phyloP scores from a whole-genome alignment of 805 yeast genomes.

The Nakazawaea ernobii region DNA sequence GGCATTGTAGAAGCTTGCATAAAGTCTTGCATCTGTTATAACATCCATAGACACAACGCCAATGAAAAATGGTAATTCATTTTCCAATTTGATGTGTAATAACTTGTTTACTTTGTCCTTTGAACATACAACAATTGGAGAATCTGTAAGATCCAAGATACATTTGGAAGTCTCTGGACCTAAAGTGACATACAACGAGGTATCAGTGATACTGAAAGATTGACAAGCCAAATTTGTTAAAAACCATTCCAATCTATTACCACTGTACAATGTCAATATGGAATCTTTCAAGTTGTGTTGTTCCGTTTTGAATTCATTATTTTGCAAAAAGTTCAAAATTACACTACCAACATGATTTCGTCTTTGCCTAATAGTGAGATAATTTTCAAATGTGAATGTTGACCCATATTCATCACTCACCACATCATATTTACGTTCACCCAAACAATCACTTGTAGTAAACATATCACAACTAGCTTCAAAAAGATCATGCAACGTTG shows the following conservation, averaged over 20 bases:
- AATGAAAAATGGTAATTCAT: conserved; percentile 30
- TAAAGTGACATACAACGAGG: conserved; percentile 52
- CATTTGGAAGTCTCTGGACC: conserved; percentile 58
- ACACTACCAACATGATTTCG: conserved; percentile 18
- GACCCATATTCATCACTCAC: background rate
- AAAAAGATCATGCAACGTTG: conserved; percentile 41
- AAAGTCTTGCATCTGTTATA: conserved; percentile 18
- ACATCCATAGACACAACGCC: conserved; percentile 54
- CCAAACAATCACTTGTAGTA: conserved; percentile 38
- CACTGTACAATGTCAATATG: conserved; percentile 49
- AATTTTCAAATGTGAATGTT: conserved; percentile 1
- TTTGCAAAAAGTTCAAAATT: conserved; percentile 17
- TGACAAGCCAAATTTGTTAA: conserved; percentile 64
- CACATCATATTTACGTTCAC: conserved; percentile 31
- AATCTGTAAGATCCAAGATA: conserved; percentile 54
- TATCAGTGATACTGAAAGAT: conserved; percentile 47
- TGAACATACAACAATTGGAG: conserved; percentile 53
- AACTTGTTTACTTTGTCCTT: conserved; percentile 44
- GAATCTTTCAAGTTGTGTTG: conserved; percentile 21
- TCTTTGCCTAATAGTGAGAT: conserved; percentile 1
- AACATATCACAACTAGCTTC: conserved; percentile 31
- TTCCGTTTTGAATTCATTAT: conserved; percentile 13
- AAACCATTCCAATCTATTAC: conserved; percentile 64
- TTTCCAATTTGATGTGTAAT: conserved; percentile 34
- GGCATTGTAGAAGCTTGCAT: conserved; percentile 22